Conservation (phyloP, 2,329 filamentous ascomycete species). For the Trichoderma semiorbis region DNA sequence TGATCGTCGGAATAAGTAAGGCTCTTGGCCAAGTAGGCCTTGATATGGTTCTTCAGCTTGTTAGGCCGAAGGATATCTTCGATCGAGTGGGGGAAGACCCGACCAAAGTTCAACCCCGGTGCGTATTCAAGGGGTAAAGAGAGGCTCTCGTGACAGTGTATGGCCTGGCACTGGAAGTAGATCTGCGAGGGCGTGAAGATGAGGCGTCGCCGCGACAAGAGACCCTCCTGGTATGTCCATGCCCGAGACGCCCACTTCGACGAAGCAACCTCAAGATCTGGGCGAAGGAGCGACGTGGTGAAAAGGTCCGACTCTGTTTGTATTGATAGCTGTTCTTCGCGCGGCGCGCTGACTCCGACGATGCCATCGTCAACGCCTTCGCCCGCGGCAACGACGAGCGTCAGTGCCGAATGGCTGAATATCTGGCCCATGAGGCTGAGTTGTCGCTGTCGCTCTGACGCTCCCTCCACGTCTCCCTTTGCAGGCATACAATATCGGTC, state of each 20-base stretch:
- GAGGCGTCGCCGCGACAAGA: constrained; percentile 35
- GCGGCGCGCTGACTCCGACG: constrained; percentile 33
- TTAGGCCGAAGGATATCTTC: constrained; percentile 25
- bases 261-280: constrained; percentile 34
- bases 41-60: constrained; percentile 30
- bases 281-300: constrained; percentile 35
- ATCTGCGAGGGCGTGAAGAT: constrained; percentile 37
- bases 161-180: constrained; percentile 37
- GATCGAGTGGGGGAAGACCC: constrained; percentile 29
- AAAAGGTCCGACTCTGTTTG: constrained; percentile 33
- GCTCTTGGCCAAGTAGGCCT: constrained; percentile 31
- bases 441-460: constrained; percentile 26
- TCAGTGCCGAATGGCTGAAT: constrained; percentile 33
- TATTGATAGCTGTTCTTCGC: constrained; percentile 36
- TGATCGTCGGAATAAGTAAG: constrained; percentile 29
- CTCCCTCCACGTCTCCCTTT: constrained; percentile 25
- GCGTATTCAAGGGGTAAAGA: constrained; percentile 32
- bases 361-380: constrained; percentile 32
- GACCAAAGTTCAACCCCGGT: constrained; percentile 31
- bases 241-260: constrained; percentile 36
- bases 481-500: constrained; percentile 35
- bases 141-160: constrained; percentile 39
- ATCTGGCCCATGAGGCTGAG: constrained; percentile 34
- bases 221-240: constrained; percentile 38
- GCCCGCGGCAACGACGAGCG: constrained; percentile 36